Base-by-base conservation (phyloP, 768 basidiomycete species). In the Psilocybe cyanescens region DNA sequence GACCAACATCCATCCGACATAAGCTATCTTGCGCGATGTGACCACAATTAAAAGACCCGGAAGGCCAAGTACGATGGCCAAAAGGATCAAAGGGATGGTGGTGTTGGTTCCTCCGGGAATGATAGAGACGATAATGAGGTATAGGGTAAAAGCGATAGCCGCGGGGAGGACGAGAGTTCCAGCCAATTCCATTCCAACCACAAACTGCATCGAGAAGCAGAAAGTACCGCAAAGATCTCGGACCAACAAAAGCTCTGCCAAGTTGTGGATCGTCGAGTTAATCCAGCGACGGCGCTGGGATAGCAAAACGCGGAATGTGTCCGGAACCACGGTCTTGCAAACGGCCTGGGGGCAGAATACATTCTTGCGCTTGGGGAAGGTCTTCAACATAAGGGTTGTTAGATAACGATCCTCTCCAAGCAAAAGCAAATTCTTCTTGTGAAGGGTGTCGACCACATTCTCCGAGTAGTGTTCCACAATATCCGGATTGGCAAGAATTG, bases 121-220 rank as follows among this genome's bases (percentile, higher is more conserved):
- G 78, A 91, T 89, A 56, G 97, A 89, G 62, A 84, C 79, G 73
- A 99, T 84, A 78, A 98, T 88, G 70, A 98, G 89, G 75, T 97
- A 97, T 55, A 97, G 75, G 1, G 97, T 99, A 83, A 99, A 99
- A 41, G 93, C 86, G 78, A 99, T 99, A 64, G 97, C 97, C 44
- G 96, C 97, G 19, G 97, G 97, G 24, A 99, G 82, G 30, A 99
- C 97, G 64, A 99, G 84, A 2, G 97, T 99, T 72, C 97, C 97
- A 62, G 92, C 88, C 64, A 99, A 81, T 73, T 99, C 97, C 96
- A 99, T 99, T 73, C 91, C 95, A 37, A 97, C 94, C 67, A 98
- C 95, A 71, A 98, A 98, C 80, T 97, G 96, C 97, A 98, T 98
- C 9, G 94, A 96, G 86, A 99, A 99, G 81, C 97, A 99, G 89